Conservation (phyloP, 179 eudicot species). For the Gypsophila paniculata region DNA sequence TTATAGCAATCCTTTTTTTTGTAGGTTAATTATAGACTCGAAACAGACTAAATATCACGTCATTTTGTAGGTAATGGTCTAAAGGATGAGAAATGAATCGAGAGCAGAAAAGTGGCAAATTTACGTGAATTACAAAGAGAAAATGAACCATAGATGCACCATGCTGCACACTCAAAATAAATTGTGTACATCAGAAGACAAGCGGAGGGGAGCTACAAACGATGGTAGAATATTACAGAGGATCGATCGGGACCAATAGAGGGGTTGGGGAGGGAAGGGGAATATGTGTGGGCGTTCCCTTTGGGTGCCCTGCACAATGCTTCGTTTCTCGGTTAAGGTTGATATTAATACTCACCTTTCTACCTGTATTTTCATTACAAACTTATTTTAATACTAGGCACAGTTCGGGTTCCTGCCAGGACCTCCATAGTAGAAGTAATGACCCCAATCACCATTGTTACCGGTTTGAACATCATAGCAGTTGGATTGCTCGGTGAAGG, state of each 20-base stretch:
- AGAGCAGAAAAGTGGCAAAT: too few species aligned
- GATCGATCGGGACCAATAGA: background rate
- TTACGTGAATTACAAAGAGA: background rate
- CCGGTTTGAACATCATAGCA: slow-evolving; percentile 87
- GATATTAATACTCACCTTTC: slow-evolving; percentile 21
- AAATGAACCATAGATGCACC: background rate
- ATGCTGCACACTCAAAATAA: slow-evolving; percentile 1
- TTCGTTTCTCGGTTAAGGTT: background rate
- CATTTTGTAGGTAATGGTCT: too few species aligned
- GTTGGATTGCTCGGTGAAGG: slow-evolving; percentile 83
- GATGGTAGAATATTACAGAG: slow-evolving; percentile 23
- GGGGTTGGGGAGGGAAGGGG: background rate
- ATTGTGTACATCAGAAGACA: background rate
- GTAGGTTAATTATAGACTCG: too few species aligned
- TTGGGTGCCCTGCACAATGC: slow-evolving; percentile 24
- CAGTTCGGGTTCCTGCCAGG: slow-evolving; percentile 81
- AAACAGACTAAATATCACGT: too few species aligned
- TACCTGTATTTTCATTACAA: slow-evolving; percentile 20
- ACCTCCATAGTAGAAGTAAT: slow-evolving; percentile 80
- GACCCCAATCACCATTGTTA: slow-evolving; percentile 82
- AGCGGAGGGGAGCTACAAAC: background rate
- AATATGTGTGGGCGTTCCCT: slow-evolving; percentile 23
- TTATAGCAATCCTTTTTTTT: too few species aligned
- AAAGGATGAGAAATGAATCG: too few species aligned
- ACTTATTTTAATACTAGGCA: slow-evolving; percentile 30